Evolutionary conservation across 2,329 filamentous ascomycete species (phyloP), one percentile per base, ranked within the genome.

Genomic region (Fusarium sp.): DNA sequence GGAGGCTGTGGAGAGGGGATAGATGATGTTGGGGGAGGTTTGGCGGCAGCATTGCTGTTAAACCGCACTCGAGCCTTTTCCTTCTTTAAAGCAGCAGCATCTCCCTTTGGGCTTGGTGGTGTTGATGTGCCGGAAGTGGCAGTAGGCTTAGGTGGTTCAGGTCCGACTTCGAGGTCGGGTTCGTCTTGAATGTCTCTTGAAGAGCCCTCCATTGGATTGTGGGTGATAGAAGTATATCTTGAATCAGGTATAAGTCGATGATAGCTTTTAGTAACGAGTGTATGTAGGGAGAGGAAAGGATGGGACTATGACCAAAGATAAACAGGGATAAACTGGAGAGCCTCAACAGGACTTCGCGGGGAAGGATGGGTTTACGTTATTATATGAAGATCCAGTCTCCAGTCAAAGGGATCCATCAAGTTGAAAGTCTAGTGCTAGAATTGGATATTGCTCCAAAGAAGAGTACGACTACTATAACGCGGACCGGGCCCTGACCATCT

Each of bases 21-120:
- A 29, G 66, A 56, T n/a, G 72, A 62, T 43, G 55, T 47, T 24
- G 63, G 54, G 13, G 67, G 75, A 47, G 71, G 77, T 61, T 64
- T 77, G 39, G 70, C 75, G 20, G 71, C 80, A 28, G 82, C 80
- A 58, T 78, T 81, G 75, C 82, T 85, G 71, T 84, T 84, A 68
- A 85, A 85, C 9, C 83, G 79, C 28, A 85, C 83, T 28, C 83
- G 80, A 5, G 80, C 82, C 66, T 84, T 85, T 63, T 85, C 83
- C 69, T 78, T 82, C 61, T 55, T 75, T n/a, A 66, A 33, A 28
- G 65, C 71, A 18, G 71, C 71, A 43, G 67, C 66, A 16, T 58
- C 63, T 2, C 55, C 55, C 23, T 54, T 57, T 18, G 64, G 59
- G 12, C 64, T 65, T n/a, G 61, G 63, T 8, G 70, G 60, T 13